A percentile compares a stretch with the other conserved stretches of the same genome.
phyloP scores from a whole-genome alignment of 192 early-diverging fungal genomes.

The Lunasporangiospora selenospora region DNA sequence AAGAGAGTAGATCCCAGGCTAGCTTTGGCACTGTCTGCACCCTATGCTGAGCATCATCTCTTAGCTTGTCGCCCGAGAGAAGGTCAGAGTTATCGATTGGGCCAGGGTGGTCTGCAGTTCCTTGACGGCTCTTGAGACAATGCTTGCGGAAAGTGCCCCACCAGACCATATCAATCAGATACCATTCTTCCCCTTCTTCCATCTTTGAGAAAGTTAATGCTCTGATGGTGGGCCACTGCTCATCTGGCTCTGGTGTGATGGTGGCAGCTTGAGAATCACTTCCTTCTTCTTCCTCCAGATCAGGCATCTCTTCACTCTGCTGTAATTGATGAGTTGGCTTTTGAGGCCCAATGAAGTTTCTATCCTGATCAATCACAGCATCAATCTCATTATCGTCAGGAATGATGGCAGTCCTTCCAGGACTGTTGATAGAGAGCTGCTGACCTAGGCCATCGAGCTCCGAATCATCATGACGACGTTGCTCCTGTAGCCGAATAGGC shows the following conservation, averaged over 20 bases:
- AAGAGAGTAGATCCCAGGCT: conserved; percentile 56
- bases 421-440: conserved; percentile 38
- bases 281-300: too few species aligned
- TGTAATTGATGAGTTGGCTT: too few species aligned
- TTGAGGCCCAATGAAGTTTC: too few species aligned
- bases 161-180: conserved; percentile 56
- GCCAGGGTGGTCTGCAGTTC: conserved; percentile 35
- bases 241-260: conserved; percentile 3
- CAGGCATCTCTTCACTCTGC: too few species aligned
- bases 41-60: conserved; percentile 33
- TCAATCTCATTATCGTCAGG: conserved; percentile 1
- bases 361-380: neutral
- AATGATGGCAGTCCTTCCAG: conserved; percentile 8
- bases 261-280: too few species aligned
- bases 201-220: conserved; percentile 1
- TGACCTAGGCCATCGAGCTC: conserved; percentile 28
- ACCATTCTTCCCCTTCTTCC: conserved; percentile 48
- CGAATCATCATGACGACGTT: conserved; percentile 4
- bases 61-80: conserved; percentile 43
- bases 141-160: conserved; percentile 53
- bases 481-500: neutral
- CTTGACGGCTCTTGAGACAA: conserved; percentile 29
- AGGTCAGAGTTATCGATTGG: conserved; percentile 55
- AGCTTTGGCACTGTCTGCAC: conserved; percentile 50
- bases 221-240: conserved; percentile 4